Base-by-base conservation (phyloP, 352 stramenopile genomes). In the Aphanomyces astaci region DNA sequence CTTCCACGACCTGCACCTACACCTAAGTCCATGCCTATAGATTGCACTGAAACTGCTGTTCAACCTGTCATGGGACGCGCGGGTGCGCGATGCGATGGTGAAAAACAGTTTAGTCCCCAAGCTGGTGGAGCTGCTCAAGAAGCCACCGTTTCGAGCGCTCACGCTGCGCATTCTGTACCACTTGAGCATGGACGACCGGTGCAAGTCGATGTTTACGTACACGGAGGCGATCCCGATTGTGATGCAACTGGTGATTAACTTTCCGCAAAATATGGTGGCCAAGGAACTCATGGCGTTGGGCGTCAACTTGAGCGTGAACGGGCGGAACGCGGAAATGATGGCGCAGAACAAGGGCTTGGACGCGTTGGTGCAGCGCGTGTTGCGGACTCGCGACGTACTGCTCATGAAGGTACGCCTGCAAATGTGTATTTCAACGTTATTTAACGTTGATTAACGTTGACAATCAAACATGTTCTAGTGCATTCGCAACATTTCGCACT, bases 131-230 rank as follows among this genome's bases (percentile, higher is more conserved):
- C 72, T 98, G 31, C 79, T 98, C 69, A 97, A 98, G 77, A 94
- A 97, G 54, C 81, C 88, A 22, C 86, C 84, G 0, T 97, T 97
- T 70, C 82, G 91, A 60, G 88, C 77, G 2, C 78, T 94, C 28
- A 89, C 86, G 27, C 75, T 98, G 53, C 80, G 89, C 40, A 87
- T 98, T 68, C 76, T 98, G 17, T 98, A 98, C 76, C 91, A 98
- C 63, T 75, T 98, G 43, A 97, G 89, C 73, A 96, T 96, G 66
- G 90, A 97, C 70, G 94, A 98, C 70, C 81, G 86, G 46, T 97
- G 92, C 84, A 97, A 96, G 77, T 88, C 88, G 31, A 96, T 98
- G 83, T 97, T 98, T 71, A 92, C 89, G 5, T 96, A 97, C 73
- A 97, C 92, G 5, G 92, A 98, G 43, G 84, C 94, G n/a, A 92